Conservation (phyloP, 2,329 filamentous ascomycete species). For the Venturia effusa region DNA sequence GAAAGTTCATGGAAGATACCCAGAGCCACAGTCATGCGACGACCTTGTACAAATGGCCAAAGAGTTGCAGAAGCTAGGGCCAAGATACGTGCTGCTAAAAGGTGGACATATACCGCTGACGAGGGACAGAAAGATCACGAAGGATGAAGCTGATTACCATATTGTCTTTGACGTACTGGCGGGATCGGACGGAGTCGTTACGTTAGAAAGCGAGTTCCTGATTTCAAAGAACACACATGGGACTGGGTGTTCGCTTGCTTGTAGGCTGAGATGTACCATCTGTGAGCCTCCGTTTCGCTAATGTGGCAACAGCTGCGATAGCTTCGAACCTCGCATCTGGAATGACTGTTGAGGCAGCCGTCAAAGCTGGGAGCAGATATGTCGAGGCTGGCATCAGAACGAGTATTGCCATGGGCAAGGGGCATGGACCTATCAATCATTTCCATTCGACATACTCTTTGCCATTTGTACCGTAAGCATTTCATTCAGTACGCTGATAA, state of each 20-base stretch:
- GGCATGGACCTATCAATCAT: slow-evolving; percentile 65
- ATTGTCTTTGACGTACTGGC: slow-evolving; percentile 69
- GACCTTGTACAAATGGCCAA: slow-evolving; percentile 61
- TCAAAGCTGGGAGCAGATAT: slow-evolving; percentile 59
- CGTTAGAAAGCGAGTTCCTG: slow-evolving; percentile 62
- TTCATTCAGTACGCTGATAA: background rate
- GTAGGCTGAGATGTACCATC: slow-evolving; percentile 36
- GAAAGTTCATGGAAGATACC: slow-evolving; percentile 33
- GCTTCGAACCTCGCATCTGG: slow-evolving; percentile 60
- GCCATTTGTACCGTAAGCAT: slow-evolving; percentile 53
- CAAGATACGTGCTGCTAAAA: slow-evolving; percentile 75
- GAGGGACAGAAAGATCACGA: slow-evolving; percentile 45
- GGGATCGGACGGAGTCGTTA: slow-evolving; percentile 46
- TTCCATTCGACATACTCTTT: slow-evolving; percentile 61
- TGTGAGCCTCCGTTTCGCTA: background rate
- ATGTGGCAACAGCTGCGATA: slow-evolving; percentile 49
- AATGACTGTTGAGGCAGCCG: slow-evolving; percentile 45
- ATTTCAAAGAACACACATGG: slow-evolving; percentile 78
- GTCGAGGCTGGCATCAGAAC: slow-evolving; percentile 60
- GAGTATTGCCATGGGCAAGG: slow-evolving; percentile 51
- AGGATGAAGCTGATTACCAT: slow-evolving; percentile 46
- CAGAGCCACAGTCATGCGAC: slow-evolving; percentile 44
- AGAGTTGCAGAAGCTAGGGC: slow-evolving; percentile 55
- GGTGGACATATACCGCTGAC: slow-evolving; percentile 81
- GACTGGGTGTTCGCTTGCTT: slow-evolving; percentile 88